Conservation (phyloP, 2,329 filamentous ascomycete genomes). For the Leptodontidium sp. region DNA sequence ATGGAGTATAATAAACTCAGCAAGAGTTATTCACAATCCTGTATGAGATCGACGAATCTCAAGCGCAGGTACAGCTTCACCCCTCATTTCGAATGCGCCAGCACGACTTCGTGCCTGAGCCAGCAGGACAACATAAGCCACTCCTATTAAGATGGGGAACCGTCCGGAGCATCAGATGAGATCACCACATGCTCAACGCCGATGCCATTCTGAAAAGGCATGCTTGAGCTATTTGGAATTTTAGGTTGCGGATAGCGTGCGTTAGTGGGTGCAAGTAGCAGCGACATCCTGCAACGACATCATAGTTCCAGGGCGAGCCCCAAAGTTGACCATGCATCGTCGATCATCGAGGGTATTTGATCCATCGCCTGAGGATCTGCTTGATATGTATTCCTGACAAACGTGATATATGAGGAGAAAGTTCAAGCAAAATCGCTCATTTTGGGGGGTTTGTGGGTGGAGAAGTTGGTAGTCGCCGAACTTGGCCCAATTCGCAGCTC, state of each 20-base stretch:
- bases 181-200: background rate
- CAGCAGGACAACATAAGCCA: background rate
- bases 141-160: background rate
- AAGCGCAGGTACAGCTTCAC: background rate
- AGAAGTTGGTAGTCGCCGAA: too few species aligned
- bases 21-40: background rate
- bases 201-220: background rate
- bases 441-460: too few species aligned
- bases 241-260: conserved; percentile 20
- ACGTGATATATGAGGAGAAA: too few species aligned
- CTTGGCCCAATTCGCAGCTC: too few species aligned
- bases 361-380: background rate
- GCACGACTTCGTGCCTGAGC: conserved; percentile 18
- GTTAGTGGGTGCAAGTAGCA: conserved; percentile 9
- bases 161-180: background rate
- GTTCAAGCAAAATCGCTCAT: too few species aligned
- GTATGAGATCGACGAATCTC: too few species aligned
- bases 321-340: background rate
- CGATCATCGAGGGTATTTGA: background rate
- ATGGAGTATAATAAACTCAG: background rate
- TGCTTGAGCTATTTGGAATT: conserved; percentile 21
- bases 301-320: background rate
- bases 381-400: too few species aligned
- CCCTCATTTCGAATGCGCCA: background rate
- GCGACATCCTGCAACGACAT: conserved; percentile 4